Base-by-base conservation (phyloP, 495 filamentous ascomycete genomes). In the Cryomyces minteri region DNA sequence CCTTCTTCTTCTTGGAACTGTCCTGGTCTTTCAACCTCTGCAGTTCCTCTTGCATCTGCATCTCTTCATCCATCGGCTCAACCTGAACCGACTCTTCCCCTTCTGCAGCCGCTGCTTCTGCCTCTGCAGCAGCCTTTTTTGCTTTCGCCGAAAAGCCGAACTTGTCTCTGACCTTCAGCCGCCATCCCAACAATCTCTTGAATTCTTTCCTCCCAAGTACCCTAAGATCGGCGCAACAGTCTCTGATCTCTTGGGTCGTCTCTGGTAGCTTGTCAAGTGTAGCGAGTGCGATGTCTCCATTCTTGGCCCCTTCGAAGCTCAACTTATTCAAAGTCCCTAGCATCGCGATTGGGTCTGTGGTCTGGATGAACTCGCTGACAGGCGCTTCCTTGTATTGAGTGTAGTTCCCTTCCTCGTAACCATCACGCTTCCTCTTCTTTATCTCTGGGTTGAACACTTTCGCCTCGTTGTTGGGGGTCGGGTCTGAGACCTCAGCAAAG, bases 361-460 rank as follows among this genome's bases (percentile, higher is more conserved):
- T 93, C 58, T 96, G 83, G 57, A 99, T 86, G 60, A 99, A 99
- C 40, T 95, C 84, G 54, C 77, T 86, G 2, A 84, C 86, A 0
- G 84, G 65, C 2, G 80, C 74, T 51, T 95, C 85, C 58, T 92
- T 92, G 66, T 79, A 88, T 56, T 95, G 87, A 5, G 76, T 88
- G 55, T 81, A 94, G 51, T 99, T 83, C 31, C 88, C 90, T 59
- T 96, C 90, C 56, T 94, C 87, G 51, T 99, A 99, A 67, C 90
- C 90, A 42, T 90, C 86, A 64, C 90, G 71, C 75, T 90, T 96
- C 30, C 90, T 70, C 72, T 94, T 96, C 72, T 94, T 96, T 53
- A 82, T 67, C 60, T 98, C 90, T 0, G 90, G 90, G 53, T 96
- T 92, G 67, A 92, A 99, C 3, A 99, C 90, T 58, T 88, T 90